A percentile compares a stretch with the other conserved stretches of the same genome.
Conservation (phyloP, 306 rosid genomes). For the Arachis hypogaea region DNA sequence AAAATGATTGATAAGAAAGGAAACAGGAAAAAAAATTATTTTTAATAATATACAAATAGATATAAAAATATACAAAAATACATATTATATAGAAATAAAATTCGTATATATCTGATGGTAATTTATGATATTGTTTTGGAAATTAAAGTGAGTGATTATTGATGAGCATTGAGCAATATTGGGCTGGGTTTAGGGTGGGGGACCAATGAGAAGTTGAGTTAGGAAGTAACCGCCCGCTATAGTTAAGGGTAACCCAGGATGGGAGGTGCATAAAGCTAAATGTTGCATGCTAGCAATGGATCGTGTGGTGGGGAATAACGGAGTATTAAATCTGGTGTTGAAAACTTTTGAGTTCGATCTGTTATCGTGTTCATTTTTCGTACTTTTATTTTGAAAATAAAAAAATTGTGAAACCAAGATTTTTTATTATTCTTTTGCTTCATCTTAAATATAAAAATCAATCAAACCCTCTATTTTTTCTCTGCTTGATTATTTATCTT, state of each 20-base stretch:
- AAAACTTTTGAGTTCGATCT: neutral
- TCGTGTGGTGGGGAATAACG: conserved; percentile 35
- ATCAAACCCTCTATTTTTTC: too few species aligned
- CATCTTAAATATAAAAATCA: too few species aligned
- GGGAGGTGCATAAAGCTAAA: conserved; percentile 26
- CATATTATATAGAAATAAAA: neutral
- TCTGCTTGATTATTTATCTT: too few species aligned
- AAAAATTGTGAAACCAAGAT: too few species aligned
- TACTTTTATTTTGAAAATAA: neutral
- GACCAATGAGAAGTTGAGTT: conserved; percentile 33
- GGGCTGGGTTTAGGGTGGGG: conserved; percentile 11
- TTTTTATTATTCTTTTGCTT: too few species aligned
- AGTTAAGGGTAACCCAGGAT: conserved; percentile 43
- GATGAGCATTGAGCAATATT: neutral
- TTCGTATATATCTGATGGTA: neutral
- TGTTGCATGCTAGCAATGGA: neutral
- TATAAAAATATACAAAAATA: too few species aligned
- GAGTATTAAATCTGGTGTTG: conserved; percentile 27
- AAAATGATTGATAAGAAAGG: too few species aligned
- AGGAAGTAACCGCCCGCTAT: conserved; percentile 31
- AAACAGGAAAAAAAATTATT: too few species aligned
- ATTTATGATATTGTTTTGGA: neutral
- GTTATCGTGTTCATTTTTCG: neutral
- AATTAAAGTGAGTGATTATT: neutral
- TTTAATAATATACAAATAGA: too few species aligned